phyloP scores from a whole-genome alignment of 257 asterid species.

The Solanum commersonii region DNA sequence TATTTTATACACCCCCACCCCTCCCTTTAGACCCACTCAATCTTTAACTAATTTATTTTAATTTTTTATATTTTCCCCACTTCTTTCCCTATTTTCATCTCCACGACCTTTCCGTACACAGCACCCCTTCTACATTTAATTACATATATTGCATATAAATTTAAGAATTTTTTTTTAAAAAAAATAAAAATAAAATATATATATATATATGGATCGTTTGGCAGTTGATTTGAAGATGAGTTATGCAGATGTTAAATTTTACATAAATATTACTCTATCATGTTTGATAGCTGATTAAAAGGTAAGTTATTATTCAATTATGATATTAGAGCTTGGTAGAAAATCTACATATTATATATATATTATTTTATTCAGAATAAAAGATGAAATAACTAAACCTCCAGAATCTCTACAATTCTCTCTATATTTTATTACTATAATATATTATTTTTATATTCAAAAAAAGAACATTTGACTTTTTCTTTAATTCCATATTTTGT shows the following conservation, averaged over 20 bases:
- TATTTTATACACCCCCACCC: neutral
- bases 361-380: no score
- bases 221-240: no score
- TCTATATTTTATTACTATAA: neutral
- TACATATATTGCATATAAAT: neutral
- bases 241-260: no score
- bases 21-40: neutral
- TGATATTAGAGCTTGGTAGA: no score
- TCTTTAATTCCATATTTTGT: neutral
- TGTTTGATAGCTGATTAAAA: neutral
- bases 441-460: neutral
- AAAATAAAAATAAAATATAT: no score
- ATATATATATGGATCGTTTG: no score
- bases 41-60: neutral
- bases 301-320: neutral
- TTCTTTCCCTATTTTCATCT: neutral
- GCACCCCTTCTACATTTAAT: neutral
- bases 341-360: no score
- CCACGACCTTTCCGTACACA: neutral
- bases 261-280: no score
- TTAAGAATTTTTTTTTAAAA: no score
- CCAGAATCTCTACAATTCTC: neutral
- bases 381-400: no score
- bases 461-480: neutral
- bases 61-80: neutral